Conservation (phyloP, 2,329 filamentous ascomycete species). For the Erysiphe pisi region DNA sequence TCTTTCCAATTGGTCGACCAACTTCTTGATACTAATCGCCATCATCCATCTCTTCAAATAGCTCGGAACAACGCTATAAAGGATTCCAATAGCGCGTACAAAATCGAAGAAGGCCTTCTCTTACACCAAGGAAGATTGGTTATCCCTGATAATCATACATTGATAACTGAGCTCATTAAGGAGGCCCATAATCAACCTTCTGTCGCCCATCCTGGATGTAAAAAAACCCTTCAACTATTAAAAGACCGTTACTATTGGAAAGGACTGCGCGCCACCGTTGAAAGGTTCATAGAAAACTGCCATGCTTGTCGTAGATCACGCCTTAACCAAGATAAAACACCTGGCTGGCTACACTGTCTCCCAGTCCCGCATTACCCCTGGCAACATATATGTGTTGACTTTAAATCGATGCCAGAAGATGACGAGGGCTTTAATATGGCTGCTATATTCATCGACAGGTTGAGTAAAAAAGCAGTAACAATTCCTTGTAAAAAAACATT, state of each 20-base stretch:
- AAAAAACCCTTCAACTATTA: conserved; percentile 24
- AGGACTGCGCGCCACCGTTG: neutral
- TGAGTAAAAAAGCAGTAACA: conserved; percentile 5
- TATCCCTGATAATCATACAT: neutral
- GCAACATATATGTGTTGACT: conserved; percentile 28
- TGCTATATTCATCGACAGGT: neutral
- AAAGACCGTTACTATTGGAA: neutral
- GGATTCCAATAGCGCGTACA: neutral
- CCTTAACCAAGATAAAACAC: conserved; percentile 26
- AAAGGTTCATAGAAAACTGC: neutral
- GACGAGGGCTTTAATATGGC: conserved; percentile 25
- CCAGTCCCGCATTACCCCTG: conserved; percentile 12
- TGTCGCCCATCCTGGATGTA: conserved; percentile 8
- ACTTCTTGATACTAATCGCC: neutral
- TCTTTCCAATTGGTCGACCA: neutral
- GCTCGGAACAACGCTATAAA: neutral
- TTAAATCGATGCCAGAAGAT: conserved; percentile 29
- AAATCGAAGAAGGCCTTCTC: neutral
- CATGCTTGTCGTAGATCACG: neutral
- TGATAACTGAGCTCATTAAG: conserved; percentile 14
- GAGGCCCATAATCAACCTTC: conserved; percentile 26
- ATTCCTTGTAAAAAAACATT: conserved; percentile 26
- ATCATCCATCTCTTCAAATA: neutral
- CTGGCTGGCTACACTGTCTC: conserved; percentile 27
- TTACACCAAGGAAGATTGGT: neutral